Evolutionary conservation across 2,329 filamentous ascomycete species (phyloP), one percentile per base, ranked within the genome.

Genomic region (Fusarium transvaalense): DNA sequence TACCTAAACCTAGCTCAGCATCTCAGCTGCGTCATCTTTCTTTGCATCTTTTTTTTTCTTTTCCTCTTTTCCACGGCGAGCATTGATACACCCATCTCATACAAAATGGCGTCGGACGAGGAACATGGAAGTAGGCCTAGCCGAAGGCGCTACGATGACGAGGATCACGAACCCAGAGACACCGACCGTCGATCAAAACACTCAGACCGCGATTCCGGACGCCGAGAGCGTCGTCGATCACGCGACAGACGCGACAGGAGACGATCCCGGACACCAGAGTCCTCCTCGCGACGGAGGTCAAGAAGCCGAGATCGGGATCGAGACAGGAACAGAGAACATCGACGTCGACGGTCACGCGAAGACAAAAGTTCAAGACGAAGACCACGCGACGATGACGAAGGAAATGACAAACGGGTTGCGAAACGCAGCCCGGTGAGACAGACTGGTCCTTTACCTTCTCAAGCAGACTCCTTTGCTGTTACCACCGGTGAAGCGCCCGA

Each of bases 381-480:
- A 48, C 71, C 74, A 52, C 62, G 56, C 32, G 55, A 68, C 6
- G 59, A 72, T 31, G 61, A 61, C 14, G 62, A 64, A 7, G 58
- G 64, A 31, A 59, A 74, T 34, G 64, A 75, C 23, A 73, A 68
- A 35, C 61, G 70, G 27, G 56, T 72, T n/a, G 60, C 47, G 41
- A 69, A 64, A 61, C 71, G 63, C 34, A 72, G 72, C 57, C 71
- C 76, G 10, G 23, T 79, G 31, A 75, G 71, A 61, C 76, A 73
- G 10, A 75, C 75, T 53, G 86, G 85, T 0, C 87, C 88, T 0
- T 78, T 90, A 13, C 88, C 88, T 3, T 88, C 87, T 1, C 88
- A 91, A 72, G 82, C 82, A 38, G 84, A 84, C 68, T 87, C 87
- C 1, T 90, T 89, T 68, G 87, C 88, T 43, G 74, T 87, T 27